A percentile compares a stretch with the other conserved stretches of the same genome.
phyloP scores from a whole-genome alignment of 1,139 yeast genomes.

The Lodderomyces parapsilosis region DNA sequence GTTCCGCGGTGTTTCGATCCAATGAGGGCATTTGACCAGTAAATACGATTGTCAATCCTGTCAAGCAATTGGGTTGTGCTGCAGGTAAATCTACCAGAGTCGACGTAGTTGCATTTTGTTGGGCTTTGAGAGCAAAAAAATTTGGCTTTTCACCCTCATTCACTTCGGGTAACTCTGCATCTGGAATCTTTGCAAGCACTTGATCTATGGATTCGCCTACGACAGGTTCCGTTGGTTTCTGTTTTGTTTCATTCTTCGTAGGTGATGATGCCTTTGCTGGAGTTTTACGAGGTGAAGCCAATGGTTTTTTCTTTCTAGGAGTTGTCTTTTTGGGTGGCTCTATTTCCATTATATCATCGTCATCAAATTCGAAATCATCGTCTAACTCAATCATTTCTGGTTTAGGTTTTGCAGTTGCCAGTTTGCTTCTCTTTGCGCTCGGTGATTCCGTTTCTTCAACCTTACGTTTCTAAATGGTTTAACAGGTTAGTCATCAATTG shows the following conservation, averaged over 20 bases:
- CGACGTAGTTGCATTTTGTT: slow-evolving; percentile 28
- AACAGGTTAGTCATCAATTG: slow-evolving; percentile 1
- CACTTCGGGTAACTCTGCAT: slow-evolving; percentile 63
- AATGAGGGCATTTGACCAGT: slow-evolving; percentile 85
- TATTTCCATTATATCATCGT: slow-evolving; percentile 6
- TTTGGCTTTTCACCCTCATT: slow-evolving; percentile 53
- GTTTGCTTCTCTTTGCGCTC: slow-evolving; percentile 7
- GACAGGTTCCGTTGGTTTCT: slow-evolving; percentile 4
- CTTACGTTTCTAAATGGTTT: slow-evolving; percentile 11
- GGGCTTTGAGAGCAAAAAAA: slow-evolving; percentile 35
- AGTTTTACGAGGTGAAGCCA: slow-evolving; percentile 2
- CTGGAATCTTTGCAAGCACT: slow-evolving; percentile 45
- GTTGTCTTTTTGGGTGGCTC: slow-evolving; percentile 8
- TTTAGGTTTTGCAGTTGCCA: slow-evolving; percentile 4
- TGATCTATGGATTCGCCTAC: slow-evolving; percentile 4
- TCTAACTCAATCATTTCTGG: slow-evolving; percentile 21
- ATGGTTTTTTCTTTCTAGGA: slow-evolving; percentile 7
- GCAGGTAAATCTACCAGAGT: slow-evolving; percentile 53
- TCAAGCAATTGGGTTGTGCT: slow-evolving; percentile 78
- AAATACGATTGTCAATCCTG: slow-evolving; percentile 88
- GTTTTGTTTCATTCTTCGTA: slow-evolving; percentile 3
- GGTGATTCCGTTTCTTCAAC: slow-evolving; percentile 5
- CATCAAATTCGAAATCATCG: slow-evolving; percentile 12
- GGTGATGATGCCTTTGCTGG: slow-evolving; percentile 6
- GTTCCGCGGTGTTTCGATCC: slow-evolving; percentile 74